Percentiles rank a stretch among this genome's conserved stretches.
These are phyloP conservation scores for Ricinus communis DNA, from an alignment of 345 rosid species.

Conservation along the genomic window DNA sequence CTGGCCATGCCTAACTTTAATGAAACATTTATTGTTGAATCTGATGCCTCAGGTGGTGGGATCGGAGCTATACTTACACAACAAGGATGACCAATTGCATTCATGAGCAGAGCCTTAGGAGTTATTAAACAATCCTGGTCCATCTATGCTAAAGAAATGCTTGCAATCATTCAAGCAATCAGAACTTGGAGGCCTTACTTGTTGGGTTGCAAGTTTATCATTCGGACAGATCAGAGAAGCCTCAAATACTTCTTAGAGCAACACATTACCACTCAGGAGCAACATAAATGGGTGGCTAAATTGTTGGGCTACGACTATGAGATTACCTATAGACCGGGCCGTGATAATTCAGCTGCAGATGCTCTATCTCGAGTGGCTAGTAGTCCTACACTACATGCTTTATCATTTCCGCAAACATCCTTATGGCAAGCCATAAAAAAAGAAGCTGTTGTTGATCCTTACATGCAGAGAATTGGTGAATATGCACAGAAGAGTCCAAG, in stretches of 20 bases:
- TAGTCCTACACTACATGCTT: neutral
- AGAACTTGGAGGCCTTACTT: neutral
- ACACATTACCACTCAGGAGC: neutral
- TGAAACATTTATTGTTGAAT: neutral
- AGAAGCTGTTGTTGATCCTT: neutral
- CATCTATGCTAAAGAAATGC: neutral
- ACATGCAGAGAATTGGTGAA: neutral
- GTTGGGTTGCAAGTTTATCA: neutral
- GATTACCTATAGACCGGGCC: neutral
- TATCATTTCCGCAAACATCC: neutral
- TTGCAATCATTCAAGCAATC: neutral
- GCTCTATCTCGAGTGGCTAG: neutral
- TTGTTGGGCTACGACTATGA: neutral
- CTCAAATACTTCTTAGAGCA: neutral
- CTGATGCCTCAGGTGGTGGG: neutral
- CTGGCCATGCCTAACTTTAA: neutral
- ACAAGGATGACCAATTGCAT: neutral
- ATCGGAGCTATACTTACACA: neutral
- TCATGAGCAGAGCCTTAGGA: neutral
- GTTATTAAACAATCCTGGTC: neutral
- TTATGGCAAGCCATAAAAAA: neutral
- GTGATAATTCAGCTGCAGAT: neutral
- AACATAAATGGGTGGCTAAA: neutral
- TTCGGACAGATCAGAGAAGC: neutral
- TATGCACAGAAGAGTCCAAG: neutral